Percentiles rank a stretch among this genome's conserved stretches.
phyloP scores from a whole-genome alignment of 2,329 filamentous ascomycete species.

The Lachnellula cervina region DNA sequence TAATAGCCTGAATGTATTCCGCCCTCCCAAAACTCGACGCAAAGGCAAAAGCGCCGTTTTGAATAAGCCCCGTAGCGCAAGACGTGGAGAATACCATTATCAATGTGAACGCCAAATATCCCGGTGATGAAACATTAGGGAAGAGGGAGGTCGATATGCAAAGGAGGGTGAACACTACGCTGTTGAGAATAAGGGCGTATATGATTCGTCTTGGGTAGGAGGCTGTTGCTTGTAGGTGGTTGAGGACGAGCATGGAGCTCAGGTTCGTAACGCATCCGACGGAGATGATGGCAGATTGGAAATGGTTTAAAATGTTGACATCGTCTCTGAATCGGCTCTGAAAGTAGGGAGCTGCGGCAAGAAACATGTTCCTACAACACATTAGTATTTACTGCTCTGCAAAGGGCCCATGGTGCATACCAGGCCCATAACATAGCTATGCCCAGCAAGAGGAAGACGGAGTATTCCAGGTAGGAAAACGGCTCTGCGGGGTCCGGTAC shows the following conservation, averaged over 20 bases:
- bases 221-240: slow-evolving; percentile 73
- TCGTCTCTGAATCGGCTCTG: slow-evolving; percentile 70
- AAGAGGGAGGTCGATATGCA: slow-evolving; percentile 73
- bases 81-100: slow-evolving; percentile 75
- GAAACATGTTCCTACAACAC: slow-evolving; percentile 89
- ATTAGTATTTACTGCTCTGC: slow-evolving; percentile 5
- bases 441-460: slow-evolving; percentile 78
- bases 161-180: slow-evolving; percentile 69
- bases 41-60: slow-evolving; percentile 93
- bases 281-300: slow-evolving; percentile 84
- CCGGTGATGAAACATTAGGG: slow-evolving; percentile 52
- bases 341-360: slow-evolving; percentile 92
- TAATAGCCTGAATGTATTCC: slow-evolving; percentile 93
- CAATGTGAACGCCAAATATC: slow-evolving; percentile 79
- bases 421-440: slow-evolving; percentile 97
- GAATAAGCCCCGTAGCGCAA: slow-evolving; percentile 76
- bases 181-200: slow-evolving; percentile 69
- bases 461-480: slow-evolving; percentile 85
- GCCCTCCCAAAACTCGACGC: slow-evolving; percentile 77
- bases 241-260: slow-evolving; percentile 67
- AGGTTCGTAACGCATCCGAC: slow-evolving; percentile 84
- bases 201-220: slow-evolving; percentile 87
- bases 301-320: slow-evolving; percentile 70
- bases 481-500: slow-evolving; percentile 34
- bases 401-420: slow-evolving; percentile 46